Evolutionary conservation across 192 early-diverging fungal genomes (phyloP).

Genomic region (Entomortierella lignicola): DNA sequence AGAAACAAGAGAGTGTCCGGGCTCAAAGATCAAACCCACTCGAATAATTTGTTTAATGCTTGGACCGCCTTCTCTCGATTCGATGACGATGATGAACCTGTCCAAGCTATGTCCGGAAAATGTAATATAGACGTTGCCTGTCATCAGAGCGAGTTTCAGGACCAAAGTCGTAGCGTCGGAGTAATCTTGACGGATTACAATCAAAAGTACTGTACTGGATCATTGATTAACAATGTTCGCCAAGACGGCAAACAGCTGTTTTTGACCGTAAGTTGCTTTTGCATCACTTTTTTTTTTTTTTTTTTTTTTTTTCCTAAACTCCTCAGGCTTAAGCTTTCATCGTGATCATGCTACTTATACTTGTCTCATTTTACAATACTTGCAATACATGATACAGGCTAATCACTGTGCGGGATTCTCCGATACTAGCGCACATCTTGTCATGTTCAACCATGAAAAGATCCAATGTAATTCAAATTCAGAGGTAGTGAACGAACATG

Average conservation of each 20-base stretch:
- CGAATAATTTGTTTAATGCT: background rate
- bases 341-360: background rate
- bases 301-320: background rate
- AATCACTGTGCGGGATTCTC: conserved; percentile 54
- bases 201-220: conserved; percentile 61
- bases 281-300: background rate
- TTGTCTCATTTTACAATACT: background rate
- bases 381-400: conserved; percentile 22
- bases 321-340: no score
- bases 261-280: conserved; percentile 53
- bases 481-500: conserved; percentile 43
- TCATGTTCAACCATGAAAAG: conserved; percentile 63
- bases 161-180: conserved; percentile 56
- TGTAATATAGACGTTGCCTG: conserved; percentile 60
- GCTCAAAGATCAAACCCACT: conserved; percentile 7
- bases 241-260: conserved; percentile 60
- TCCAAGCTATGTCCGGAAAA: conserved; percentile 51
- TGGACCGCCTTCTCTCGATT: background rate
- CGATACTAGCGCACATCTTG: conserved; percentile 52
- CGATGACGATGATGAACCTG: conserved; percentile 4
- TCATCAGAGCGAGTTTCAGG: conserved; percentile 34
- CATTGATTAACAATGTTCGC: conserved; percentile 56
- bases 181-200: conserved; percentile 58
- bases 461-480: conserved; percentile 28
- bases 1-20: background rate